A percentile compares a stretch with the other conserved stretches of the same genome.
Evolutionary conservation across 257 asterid genomes (phyloP).

Genomic region (Jacaranda copaia): DNA sequence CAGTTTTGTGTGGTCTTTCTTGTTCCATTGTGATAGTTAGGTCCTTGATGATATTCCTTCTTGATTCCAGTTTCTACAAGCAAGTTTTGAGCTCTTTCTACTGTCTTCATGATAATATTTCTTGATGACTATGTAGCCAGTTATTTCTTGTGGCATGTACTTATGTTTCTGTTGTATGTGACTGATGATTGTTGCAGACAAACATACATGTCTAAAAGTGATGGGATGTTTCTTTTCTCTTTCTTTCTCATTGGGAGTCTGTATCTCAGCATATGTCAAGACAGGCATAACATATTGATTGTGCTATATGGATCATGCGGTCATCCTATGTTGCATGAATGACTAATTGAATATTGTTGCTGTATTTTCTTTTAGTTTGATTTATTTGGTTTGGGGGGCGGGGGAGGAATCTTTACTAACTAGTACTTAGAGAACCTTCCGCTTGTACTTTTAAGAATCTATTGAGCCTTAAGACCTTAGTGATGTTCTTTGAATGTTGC

Average conservation of each 20-base stretch:
- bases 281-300: background rate
- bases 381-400: no score
- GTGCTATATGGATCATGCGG: background rate
- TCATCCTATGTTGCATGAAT: constrained; percentile 9
- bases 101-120: background rate
- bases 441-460: constrained; percentile 11
- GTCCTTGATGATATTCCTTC: no score
- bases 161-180: background rate
- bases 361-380: background rate
- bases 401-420: background rate
- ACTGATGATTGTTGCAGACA: background rate
- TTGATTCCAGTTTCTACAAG: background rate
- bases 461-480: background rate
- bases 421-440: background rate
- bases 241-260: background rate
- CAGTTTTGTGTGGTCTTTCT: no score
- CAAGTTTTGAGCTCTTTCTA: background rate
- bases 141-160: background rate
- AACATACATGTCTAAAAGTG: background rate
- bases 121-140: background rate
- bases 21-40: no score
- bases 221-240: background rate
- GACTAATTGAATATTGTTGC: background rate
- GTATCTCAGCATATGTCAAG: background rate
- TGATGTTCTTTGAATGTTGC: constrained; percentile 40